Base-by-base conservation (phyloP, 768 basidiomycete species). In the Kondoa subrosea region DNA sequence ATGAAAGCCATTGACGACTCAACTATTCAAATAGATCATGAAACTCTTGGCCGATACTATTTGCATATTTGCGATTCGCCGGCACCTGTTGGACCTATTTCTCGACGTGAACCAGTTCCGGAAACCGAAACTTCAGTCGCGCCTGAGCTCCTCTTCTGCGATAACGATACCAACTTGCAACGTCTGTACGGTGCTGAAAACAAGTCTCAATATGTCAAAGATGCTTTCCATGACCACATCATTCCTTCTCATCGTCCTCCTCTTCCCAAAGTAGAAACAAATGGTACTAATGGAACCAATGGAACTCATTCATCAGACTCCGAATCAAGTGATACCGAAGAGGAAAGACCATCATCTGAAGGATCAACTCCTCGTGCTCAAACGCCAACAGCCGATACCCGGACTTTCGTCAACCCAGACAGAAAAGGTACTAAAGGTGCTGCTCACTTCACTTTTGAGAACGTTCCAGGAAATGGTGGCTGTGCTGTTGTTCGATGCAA, bases 141-240 rank as follows among this genome's bases (percentile, higher is more conserved):
- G 57, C 92, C 95, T 0, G 85, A 88, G 8, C 80, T 99, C 34
- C 77, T 97, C 21, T 99, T 99, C 77, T 92, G 91, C 16, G 93
- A 96, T 74, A 99, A 97, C 77, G 89, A 97, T 76, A 95, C 93
- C 70, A 99, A 99, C 81, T 93, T 87, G 76, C 82, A 82, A 75
- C 83, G 95, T 66, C 81, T 99, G 29, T 99, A 96, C 76, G 87
- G 86, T 26, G 91, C 88, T 4, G 80, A 85, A 72, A 99, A 99
- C 79, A 80, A 82, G 64, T 85, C 85, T 0, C 82, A 83, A 1
- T 91, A 85, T 74, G 88, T 88, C 74, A 99, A 99, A 79, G 95
- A 99, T 75, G 92, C 88, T 14, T 99, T 99, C 81, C 93, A 99
- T 74, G 92, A 99, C 77, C 89, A 97, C 76, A 89, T 99, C 76